Conservation (phyloP, 2,329 filamentous ascomycete genomes). For the Penicillium concentricum region DNA sequence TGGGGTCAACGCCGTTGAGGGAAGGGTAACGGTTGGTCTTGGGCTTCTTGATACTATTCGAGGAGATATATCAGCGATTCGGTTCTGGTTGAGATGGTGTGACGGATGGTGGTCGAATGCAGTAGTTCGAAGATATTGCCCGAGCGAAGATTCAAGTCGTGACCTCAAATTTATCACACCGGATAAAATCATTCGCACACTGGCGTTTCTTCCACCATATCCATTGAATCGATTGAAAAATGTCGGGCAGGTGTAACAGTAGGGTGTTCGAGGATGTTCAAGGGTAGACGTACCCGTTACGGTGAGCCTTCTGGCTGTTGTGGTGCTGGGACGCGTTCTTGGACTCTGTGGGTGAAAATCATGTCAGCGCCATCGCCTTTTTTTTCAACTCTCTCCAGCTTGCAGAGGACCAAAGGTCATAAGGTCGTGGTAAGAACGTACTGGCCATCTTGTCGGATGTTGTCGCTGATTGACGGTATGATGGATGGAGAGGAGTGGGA, state of each 20-base stretch:
- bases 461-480: constrained; percentile 42
- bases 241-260: neutral
- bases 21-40: constrained; percentile 99
- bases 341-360: constrained; percentile 66
- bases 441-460: constrained; percentile 49
- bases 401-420: neutral
- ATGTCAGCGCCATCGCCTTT: constrained; percentile 27
- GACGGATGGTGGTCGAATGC: neutral
- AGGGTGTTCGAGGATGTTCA: constrained; percentile 7
- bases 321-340: constrained; percentile 99
- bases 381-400: neutral
- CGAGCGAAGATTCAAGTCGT: constrained; percentile 4
- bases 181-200: neutral
- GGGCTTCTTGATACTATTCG: constrained; percentile 95
- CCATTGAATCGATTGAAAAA: neutral
- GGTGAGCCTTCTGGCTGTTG: constrained; percentile 97
- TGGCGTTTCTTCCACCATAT: neutral
- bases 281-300: constrained; percentile 78
- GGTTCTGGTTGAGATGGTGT: constrained; percentile 4
- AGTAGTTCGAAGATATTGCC: neutral
- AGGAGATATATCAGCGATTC: constrained; percentile 25
- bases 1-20: constrained; percentile 97
- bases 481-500: constrained; percentile 34
- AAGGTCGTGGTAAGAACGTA: constrained; percentile 30
- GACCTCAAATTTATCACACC: neutral